A percentile compares a stretch with the other conserved stretches of the same genome.
These are phyloP conservation scores for Kwoniella heveanensis DNA, from an alignment of 768 basidiomycete genomes.

Conservation along the genomic window DNA sequence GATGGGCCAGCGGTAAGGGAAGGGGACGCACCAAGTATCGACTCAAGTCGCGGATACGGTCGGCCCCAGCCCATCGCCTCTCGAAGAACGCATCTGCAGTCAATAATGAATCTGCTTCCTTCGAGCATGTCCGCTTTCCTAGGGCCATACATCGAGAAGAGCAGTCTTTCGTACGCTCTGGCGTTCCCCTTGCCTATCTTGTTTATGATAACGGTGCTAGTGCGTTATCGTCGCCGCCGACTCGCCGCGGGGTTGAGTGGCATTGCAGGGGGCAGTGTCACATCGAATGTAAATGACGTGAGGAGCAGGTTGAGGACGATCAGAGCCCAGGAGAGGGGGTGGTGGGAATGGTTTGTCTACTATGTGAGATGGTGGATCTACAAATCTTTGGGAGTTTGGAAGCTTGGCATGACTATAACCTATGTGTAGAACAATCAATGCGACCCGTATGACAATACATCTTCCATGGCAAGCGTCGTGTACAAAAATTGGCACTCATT, in stretches of 20 bases:
- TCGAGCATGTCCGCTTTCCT: not conserved
- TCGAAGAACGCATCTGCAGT: not conserved
- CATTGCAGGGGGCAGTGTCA: no score
- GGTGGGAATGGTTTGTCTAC: conserved; percentile 32
- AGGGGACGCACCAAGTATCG: not conserved
- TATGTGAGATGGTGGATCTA: conserved; percentile 40
- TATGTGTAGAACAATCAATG: conserved; percentile 27
- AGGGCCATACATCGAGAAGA: not conserved
- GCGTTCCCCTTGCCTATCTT: conserved; percentile 21
- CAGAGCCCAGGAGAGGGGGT: conserved; percentile 21
- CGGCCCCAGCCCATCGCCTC: not conserved
- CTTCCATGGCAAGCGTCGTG: no score
- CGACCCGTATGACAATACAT: no score
- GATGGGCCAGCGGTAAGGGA: not conserved
- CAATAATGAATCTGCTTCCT: not conserved
- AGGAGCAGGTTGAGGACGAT: conserved; percentile 24
- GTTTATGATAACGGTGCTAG: conserved; percentile 6
- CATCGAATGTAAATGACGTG: conserved; percentile 10
- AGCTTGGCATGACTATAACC: conserved; percentile 48
- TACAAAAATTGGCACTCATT: no score
- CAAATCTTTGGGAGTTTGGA: conserved; percentile 45
- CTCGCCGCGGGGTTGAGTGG: not conserved
- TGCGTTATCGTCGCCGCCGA: not conserved
- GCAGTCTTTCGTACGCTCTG: conserved; percentile 6
- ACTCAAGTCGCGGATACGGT: not conserved